Base-by-base conservation (phyloP, 306 rosid species). In the Erythrophleum fordii region DNA sequence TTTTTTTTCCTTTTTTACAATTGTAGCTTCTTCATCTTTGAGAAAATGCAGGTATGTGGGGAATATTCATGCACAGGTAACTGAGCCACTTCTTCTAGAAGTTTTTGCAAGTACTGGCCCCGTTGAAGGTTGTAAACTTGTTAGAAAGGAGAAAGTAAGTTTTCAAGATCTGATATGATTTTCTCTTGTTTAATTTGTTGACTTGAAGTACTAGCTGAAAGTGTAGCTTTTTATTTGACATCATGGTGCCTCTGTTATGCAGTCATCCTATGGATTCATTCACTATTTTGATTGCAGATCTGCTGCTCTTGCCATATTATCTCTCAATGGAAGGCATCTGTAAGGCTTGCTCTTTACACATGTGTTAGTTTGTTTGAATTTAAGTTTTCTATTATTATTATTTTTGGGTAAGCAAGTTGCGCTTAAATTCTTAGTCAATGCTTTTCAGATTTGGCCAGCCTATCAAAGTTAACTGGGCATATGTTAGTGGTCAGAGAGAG, bases 401-500 rank as follows among this genome's bases (percentile, higher is more conserved):
- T 59, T 59, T 17, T 26, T 34, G 13, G 51, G 51, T 66, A 45
- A 37, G 23, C 39, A 16, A 51, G 53, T 59, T 78, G 37, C 12
- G n/a, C 84, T 75, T 51, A 74, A 82, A 18, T 48, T 80, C 31
- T 59, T 67, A 65, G 81, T 64, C 64, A 79, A 68, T 73, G 79
- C 13, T 75, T 87, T 84, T 45, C 88, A 95, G 99, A 87, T 93
- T 93, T 89, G 98, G 99, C 76, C 99, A 95, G 88, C 96, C 98
- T 72, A 95, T 95, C 83, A 95, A 95, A 86, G 99, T 95, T 68
- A 95, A 95, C 86, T 95, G 97, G 99, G 99, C 99, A 44, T 95
- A 95, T 83, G 97, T 97, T 73, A 91, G 97, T 85, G 97, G 97
- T 81, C 97, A 95, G 89, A 90, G 99, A 80, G 99, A 95, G 90